Base-by-base conservation (phyloP, 306 rosid genomes). In the Cucumis melo region DNA sequence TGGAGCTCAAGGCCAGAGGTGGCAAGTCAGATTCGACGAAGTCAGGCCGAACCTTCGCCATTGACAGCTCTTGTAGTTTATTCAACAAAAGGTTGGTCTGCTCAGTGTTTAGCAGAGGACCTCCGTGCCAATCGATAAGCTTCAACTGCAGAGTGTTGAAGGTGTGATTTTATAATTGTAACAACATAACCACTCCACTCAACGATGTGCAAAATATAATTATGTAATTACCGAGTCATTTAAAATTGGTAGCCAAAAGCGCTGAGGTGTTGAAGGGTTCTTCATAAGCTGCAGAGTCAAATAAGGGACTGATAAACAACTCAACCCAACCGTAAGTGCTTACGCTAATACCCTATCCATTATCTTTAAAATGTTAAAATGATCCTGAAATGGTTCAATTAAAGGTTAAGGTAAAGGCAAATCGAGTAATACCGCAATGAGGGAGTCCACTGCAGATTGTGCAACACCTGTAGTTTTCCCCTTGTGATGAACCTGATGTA, bases 261-360 rank as follows among this genome's bases (percentile, higher is more conserved):
- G 91, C 81, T 86, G 98, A 64, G 98, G 98, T 56, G 97, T 93
- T 6, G 97, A 91, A 54, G 92, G 89, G 80, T 90, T 93, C 85
- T 85, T 90, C 98, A 93, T 86, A 51, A 93, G 92, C 98, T 93
- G 91, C 86, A 80, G 54, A 54, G 39, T 8, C 15, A 42, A 41
- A 58, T 41, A 6, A 60, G 20, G 41, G 42, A 23, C 6, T 19
- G 3, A 10, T 32, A 3, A 27, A 12, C 54, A 3, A 60, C 8
- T 44, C 50, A 46, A 46, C 2, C 13, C 46, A 41, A 0, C 1
- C 13, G 48, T 42, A 38, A 32, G 36, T 32, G 36, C 36, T 32
- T 3, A 32, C 36, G 0, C 36, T 32, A 32, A 32, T 32, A 32
- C 36, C 36, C 39, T 44, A 44, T 6, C 20, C 55, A 67, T 46